These are phyloP conservation scores for Colletotrichum higginsianum DNA, from an alignment of 2,329 filamentous ascomycete species.

Conservation along the genomic window DNA sequence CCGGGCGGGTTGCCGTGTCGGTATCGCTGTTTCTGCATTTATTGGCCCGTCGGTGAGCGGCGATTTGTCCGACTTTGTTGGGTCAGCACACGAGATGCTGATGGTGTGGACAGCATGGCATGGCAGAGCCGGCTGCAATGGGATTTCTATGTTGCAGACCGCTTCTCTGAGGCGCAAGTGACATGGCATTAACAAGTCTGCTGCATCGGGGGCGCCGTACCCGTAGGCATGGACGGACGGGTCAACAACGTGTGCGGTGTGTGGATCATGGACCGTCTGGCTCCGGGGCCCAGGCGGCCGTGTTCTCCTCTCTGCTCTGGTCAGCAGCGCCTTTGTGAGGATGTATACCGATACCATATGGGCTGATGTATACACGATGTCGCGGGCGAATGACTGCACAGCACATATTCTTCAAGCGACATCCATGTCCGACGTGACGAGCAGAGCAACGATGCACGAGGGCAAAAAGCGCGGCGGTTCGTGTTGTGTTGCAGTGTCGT, in stretches of 20 bases:
- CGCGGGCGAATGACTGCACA: constrained; percentile 24
- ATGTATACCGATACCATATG: background rate
- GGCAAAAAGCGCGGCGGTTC: constrained; percentile 5
- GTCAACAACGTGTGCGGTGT: too few relatives aligned
- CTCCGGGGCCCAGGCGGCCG: background rate
- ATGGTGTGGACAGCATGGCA: constrained; percentile 25
- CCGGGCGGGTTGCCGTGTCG: constrained; percentile 8
- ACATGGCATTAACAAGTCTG: constrained; percentile 1
- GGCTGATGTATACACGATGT: constrained; percentile 13
- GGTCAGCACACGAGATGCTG: constrained; percentile 19
- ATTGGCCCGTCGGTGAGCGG: constrained; percentile 27
- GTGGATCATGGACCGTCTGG: background rate
- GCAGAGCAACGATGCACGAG: constrained; percentile 12
- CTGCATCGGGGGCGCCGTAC: background rate
- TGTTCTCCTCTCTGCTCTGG: constrained; percentile 7
- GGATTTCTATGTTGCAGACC: constrained; percentile 17
- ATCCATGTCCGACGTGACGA: constrained; percentile 25
- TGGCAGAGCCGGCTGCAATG: background rate
- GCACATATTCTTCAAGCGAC: constrained; percentile 29
- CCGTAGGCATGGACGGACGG: background rate
- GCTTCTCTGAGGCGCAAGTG: constrained; percentile 8
- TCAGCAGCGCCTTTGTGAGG: too few relatives aligned
- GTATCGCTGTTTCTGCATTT: constrained; percentile 26
- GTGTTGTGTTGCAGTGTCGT: constrained; percentile 4
- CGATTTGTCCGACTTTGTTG: constrained; percentile 39